phyloP scores from a whole-genome alignment of 1,139 yeast species.

The Scheffersomyces insectosa region DNA sequence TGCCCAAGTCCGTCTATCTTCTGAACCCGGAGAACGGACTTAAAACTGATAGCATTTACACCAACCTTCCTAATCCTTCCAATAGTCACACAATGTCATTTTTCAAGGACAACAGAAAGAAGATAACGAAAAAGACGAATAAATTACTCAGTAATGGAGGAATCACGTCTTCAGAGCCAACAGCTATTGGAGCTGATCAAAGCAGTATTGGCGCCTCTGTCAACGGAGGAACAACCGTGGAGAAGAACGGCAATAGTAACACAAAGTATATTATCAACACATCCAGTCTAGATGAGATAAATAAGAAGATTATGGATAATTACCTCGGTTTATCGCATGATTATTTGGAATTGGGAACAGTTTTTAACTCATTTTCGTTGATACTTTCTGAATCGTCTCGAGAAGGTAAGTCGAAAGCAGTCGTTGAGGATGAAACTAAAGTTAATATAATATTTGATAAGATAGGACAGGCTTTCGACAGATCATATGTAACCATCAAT shows the following conservation, averaged over 20 bases:
- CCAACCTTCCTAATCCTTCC: slow-evolving; percentile 64
- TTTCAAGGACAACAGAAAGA: slow-evolving; percentile 34
- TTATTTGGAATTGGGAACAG: slow-evolving; percentile 67
- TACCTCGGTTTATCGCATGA: slow-evolving; percentile 66
- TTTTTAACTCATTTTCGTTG: slow-evolving; percentile 72
- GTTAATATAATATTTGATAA: slow-evolving; percentile 55
- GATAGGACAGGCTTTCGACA: slow-evolving; percentile 79
- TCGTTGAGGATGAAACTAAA: slow-evolving; percentile 29
- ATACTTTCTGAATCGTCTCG: slow-evolving; percentile 48
- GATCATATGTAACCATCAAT: slow-evolving; percentile 66
- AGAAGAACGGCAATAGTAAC: slow-evolving; percentile 1
- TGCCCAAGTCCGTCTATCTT: slow-evolving; percentile 43
- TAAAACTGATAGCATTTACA: slow-evolving; percentile 59
- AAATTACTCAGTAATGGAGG: slow-evolving; percentile 17
- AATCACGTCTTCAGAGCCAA: not conserved
- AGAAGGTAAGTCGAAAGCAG: slow-evolving; percentile 15
- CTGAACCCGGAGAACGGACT: slow-evolving; percentile 60
- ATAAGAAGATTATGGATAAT: slow-evolving; percentile 63
- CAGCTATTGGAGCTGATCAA: not conserved
- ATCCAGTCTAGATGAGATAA: slow-evolving; percentile 62
- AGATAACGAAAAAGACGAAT: slow-evolving; percentile 28
- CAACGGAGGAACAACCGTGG: slow-evolving; percentile 3
- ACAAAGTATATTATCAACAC: slow-evolving; percentile 25
- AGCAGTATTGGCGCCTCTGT: slow-evolving; percentile 3
- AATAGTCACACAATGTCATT: slow-evolving; percentile 36